Conservation (phyloP, 2,329 filamentous ascomycete species). For the Fusarium concolor region DNA sequence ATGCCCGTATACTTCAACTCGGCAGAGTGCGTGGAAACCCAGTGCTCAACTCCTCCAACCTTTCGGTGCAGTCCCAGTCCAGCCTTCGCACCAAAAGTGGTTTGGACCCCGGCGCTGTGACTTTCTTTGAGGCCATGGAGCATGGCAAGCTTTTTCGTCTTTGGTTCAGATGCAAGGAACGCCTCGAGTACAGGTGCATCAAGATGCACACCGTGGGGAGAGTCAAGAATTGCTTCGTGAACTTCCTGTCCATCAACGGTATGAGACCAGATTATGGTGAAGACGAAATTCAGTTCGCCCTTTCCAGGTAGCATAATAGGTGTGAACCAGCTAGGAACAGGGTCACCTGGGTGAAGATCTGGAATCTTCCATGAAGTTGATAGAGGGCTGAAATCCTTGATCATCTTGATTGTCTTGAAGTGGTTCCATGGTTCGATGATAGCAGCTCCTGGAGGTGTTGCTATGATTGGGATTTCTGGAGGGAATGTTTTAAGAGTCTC, state of each 20-base stretch:
- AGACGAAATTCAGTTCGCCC: slow-evolving; percentile 34
- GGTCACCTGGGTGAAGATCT: slow-evolving; percentile 36
- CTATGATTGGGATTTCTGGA: slow-evolving; percentile 37
- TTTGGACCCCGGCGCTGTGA: slow-evolving; percentile 6
- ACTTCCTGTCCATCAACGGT: slow-evolving; percentile 3
- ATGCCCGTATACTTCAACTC: slow-evolving; percentile 27
- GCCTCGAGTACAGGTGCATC: slow-evolving; percentile 33
- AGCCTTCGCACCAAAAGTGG: slow-evolving; percentile 23
- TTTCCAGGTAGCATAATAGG: slow-evolving; percentile 34
- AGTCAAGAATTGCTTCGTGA: slow-evolving; percentile 38
- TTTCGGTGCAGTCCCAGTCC: slow-evolving; percentile 39
- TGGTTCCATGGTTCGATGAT: slow-evolving; percentile 32
- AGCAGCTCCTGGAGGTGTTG: slow-evolving; percentile 16
- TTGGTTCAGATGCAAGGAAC: slow-evolving; percentile 35
- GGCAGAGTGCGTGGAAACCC: slow-evolving; percentile 34
- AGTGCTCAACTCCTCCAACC: slow-evolving; percentile 37
- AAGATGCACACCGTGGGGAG: slow-evolving; percentile 37
- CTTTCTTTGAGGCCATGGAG: slow-evolving; percentile 44
- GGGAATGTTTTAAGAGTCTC: slow-evolving; percentile 33
- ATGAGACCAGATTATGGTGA: slow-evolving; percentile 42
- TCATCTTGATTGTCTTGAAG: slow-evolving; percentile 35
- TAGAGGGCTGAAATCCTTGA: slow-evolving; percentile 9
- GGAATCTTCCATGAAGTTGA: slow-evolving; percentile 27
- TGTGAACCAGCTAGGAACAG: slow-evolving; percentile 39
- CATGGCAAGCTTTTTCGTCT: slow-evolving; percentile 41